Base-by-base conservation (phyloP, 1,284 basidiomycete genomes). In the Boletellus deceptivus region DNA sequence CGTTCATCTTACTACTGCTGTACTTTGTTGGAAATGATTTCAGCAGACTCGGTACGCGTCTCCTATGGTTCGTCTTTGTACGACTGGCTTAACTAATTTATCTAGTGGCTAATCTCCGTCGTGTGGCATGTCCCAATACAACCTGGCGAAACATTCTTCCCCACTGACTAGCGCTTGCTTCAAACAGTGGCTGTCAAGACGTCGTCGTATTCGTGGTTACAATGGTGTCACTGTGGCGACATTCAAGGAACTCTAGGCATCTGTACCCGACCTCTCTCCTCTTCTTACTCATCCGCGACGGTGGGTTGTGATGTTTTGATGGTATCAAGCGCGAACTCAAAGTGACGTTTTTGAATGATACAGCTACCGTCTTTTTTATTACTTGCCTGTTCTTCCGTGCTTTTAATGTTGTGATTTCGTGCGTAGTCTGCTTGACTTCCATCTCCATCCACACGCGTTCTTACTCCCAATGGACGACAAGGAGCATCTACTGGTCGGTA, bases 1-100 rank as follows among this genome's bases (percentile, higher is more conserved):
- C 95, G 81, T 72, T 96, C 96, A 63, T 94, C 29, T 14, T 3
- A 31, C 5, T 13, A 14, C 13, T 11, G 29, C 13, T 11, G 29
- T 31, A 13, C 13, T 14, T 4, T 14, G 1, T 14, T 6, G 29
- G 29, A 13, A 31, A 31, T 14, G 4, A 14, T 31, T 14, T 31
- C 29, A 31, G 29, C 29, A 31, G 2, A 31, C 29, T 31, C 29
- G 13, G 29, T 31, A 14, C 4, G 13, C 6, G 13, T 31, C 14
- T 29, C 29, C 13, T 29, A 29, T 11, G 29, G 11, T 29, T 29
- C 10, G 9, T 13, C 10, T 29, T 29, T 29, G 10, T 13, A 10
- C 9, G 29, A 11, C 4, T 13, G 10, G 29, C 11, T 29, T 5
- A 29, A 29, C 10, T 31, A 31, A 35, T 13, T 6, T 3, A 35